Conservation (phyloP, 495 filamentous ascomycete genomes). For the Thermochaetoides thermophila region DNA sequence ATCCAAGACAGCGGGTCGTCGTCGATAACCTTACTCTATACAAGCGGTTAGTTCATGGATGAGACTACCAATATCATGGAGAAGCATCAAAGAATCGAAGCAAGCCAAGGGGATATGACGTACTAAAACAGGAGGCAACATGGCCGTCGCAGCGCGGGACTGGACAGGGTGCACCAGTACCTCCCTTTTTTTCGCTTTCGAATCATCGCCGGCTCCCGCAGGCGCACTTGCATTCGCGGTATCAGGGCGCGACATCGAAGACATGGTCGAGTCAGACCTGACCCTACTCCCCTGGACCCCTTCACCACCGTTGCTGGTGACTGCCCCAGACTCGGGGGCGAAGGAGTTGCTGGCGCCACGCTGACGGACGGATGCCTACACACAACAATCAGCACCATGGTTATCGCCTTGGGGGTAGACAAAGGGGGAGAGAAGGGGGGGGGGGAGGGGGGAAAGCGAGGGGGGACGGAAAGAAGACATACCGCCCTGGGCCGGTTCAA, state of each 20-base stretch:
- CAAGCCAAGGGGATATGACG: slow-evolving; percentile 7
- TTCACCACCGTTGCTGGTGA: slow-evolving; percentile 34
- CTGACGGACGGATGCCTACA: slow-evolving; percentile 39
- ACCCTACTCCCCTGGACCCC: slow-evolving; percentile 32
- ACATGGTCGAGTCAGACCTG: slow-evolving; percentile 48
- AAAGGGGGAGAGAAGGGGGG: slow-evolving; percentile 1
- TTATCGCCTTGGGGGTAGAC: background rate
- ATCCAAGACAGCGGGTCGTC: slow-evolving; percentile 79
- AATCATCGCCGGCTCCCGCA: slow-evolving; percentile 22
- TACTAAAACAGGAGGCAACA: slow-evolving; percentile 89
- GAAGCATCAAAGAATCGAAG: background rate
- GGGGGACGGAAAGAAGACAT: slow-evolving; percentile 21
- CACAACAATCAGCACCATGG: slow-evolving; percentile 3
- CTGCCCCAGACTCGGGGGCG: too few relatives aligned
- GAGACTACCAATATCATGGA: too few relatives aligned
- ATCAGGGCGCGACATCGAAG: too few relatives aligned
- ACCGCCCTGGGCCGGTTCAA: slow-evolving; percentile 69
- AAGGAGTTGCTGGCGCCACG: slow-evolving; percentile 48
- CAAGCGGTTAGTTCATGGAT: too few relatives aligned
- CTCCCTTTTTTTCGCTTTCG: slow-evolving; percentile 24
- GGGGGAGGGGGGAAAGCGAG: background rate
- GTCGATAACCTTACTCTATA: slow-evolving; percentile 69
- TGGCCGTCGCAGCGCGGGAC: slow-evolving; percentile 60
- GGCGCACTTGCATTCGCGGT: too few relatives aligned
- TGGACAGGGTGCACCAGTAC: slow-evolving; percentile 64